Percentiles rank a stretch among this genome's conserved stretches.
These are phyloP conservation scores for Ampelocalamus luodianensis DNA, from an alignment of 176 grass and related monocot genomes.

Conservation along the genomic window DNA sequence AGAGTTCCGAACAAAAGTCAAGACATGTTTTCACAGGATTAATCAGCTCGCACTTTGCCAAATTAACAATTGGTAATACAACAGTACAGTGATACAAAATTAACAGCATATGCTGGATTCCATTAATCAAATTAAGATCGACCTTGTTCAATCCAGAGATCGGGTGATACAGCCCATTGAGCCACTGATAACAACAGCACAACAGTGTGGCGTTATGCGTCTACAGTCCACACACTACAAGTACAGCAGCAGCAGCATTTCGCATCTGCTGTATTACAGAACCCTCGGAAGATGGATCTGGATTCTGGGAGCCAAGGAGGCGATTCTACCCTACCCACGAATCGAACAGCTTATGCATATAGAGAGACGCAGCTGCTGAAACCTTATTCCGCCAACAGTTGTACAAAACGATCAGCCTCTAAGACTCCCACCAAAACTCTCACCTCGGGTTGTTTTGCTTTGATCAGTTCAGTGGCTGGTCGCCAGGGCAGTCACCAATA, in stretches of 20 bases:
- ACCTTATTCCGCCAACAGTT: conserved; percentile 13
- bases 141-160: too few relatives aligned
- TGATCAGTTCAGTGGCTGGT: conserved; percentile 44
- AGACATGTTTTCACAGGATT: too few relatives aligned
- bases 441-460: background rate
- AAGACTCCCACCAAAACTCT: background rate
- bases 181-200: background rate
- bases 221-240: background rate
- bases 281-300: background rate
- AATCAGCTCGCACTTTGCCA: too few relatives aligned
- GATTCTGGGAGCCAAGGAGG: background rate
- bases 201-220: too few relatives aligned
- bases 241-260: background rate
- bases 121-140: too few relatives aligned
- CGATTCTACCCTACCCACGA: conserved; percentile 17
- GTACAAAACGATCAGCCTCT: background rate
- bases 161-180: too few relatives aligned
- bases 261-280: background rate
- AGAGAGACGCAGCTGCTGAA: background rate
- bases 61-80: too few relatives aligned
- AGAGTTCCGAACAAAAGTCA: too few relatives aligned
- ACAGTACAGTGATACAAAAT: too few relatives aligned
- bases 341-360: background rate
- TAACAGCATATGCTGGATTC: too few relatives aligned
- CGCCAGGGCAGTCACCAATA: conserved; percentile 76